Percentiles rank a stretch among this genome's conserved stretches.
These are phyloP conservation scores for Penicillium freii DNA, from an alignment of 2,329 filamentous ascomycete genomes.

Conservation along the genomic window DNA sequence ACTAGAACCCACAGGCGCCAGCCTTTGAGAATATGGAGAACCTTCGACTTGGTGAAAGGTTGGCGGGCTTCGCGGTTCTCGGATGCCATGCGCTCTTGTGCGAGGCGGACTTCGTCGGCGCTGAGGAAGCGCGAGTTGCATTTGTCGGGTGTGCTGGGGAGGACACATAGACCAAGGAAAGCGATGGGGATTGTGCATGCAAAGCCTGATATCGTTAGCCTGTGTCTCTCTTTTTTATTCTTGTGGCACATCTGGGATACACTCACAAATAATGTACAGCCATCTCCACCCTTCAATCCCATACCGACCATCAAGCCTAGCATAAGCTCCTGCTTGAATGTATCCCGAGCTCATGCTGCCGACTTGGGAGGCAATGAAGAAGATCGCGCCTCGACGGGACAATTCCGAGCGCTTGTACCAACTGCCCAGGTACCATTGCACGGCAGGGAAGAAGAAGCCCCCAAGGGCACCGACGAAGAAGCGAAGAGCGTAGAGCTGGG, in stretches of 20 bases:
- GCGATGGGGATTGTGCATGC: slow-evolving; percentile 25
- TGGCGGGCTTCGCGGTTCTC: slow-evolving; percentile 21
- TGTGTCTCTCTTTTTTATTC: neutral
- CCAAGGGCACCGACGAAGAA: slow-evolving; percentile 37
- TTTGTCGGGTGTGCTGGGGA: slow-evolving; percentile 24
- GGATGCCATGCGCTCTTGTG: slow-evolving; percentile 22
- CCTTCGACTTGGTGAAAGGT: slow-evolving; percentile 16
- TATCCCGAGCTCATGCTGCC: slow-evolving; percentile 27
- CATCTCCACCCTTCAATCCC: slow-evolving; percentile 22
- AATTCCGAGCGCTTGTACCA: slow-evolving; percentile 26
- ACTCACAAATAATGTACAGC: slow-evolving; percentile 21
- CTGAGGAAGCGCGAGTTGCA: slow-evolving; percentile 19
- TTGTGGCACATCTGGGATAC: neutral
- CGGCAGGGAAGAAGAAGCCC: slow-evolving; percentile 33
- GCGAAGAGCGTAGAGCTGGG: slow-evolving; percentile 32
- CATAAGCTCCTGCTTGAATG: slow-evolving; percentile 24
- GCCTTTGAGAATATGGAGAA: slow-evolving; percentile 18
- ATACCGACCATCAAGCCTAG: slow-evolving; percentile 16
- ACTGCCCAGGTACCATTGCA: slow-evolving; percentile 24
- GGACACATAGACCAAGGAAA: slow-evolving; percentile 20
- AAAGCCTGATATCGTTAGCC: slow-evolving; percentile 12
- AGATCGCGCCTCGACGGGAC: slow-evolving; percentile 24
- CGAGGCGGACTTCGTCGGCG: slow-evolving; percentile 18
- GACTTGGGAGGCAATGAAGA: slow-evolving; percentile 25
- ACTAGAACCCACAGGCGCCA: slow-evolving; percentile 21